phyloP scores from a whole-genome alignment of 768 basidiomycete species.

The Leccinum incarnatum region DNA sequence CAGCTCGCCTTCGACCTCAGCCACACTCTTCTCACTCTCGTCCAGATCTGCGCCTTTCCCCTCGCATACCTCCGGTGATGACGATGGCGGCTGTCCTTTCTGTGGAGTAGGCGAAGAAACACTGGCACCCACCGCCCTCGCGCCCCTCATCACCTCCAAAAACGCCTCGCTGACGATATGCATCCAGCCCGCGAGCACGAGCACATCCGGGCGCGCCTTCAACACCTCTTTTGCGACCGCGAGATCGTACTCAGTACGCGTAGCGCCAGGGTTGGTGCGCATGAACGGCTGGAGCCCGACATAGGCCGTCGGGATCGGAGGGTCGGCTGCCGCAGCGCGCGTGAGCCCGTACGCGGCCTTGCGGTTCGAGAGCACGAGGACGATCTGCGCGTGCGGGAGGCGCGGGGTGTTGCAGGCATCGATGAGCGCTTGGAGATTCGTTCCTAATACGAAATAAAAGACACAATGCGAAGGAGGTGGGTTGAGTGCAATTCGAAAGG shows the following conservation, averaged over 20 bases:
- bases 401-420: slow-evolving; percentile 78
- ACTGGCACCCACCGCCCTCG: slow-evolving; percentile 28
- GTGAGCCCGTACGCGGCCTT: slow-evolving; percentile 87
- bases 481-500: not conserved
- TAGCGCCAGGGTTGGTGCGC: slow-evolving; percentile 66
- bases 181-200: slow-evolving; percentile 99
- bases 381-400: slow-evolving; percentile 68
- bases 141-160: slow-evolving; percentile 56
- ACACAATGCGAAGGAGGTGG: not conserved
- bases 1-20: slow-evolving; percentile 30
- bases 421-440: slow-evolving; percentile 95
- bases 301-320: slow-evolving; percentile 79
- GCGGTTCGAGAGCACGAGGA: slow-evolving; percentile 86
- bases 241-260: slow-evolving; percentile 80
- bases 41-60: not conserved
- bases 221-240: slow-evolving; percentile 74
- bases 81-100: too few species aligned
- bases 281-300: slow-evolving; percentile 84
- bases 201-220: slow-evolving; percentile 66
- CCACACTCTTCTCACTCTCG: not conserved
- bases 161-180: slow-evolving; percentile 87
- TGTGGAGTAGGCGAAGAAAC: too few species aligned
- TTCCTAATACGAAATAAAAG: slow-evolving; percentile 48
- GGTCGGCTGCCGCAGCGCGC: slow-evolving; percentile 64
- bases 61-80: not conserved